A percentile compares a stretch with the other conserved stretches of the same genome.
Evolutionary conservation across 441 rosid genomes (phyloP).

Genomic region (Populus hybrid): DNA sequence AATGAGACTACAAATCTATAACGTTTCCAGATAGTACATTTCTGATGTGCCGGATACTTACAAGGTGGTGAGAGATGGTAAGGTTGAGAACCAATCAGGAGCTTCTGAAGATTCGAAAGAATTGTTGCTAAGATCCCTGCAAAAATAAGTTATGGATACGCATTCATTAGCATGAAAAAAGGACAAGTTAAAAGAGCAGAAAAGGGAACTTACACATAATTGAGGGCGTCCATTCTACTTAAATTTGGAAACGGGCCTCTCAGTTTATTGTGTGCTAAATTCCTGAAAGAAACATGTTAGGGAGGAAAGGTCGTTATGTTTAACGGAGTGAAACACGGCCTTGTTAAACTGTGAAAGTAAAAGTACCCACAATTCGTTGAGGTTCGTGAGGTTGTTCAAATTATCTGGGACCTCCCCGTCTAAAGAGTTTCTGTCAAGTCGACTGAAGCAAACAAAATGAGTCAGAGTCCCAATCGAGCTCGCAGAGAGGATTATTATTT

Average conservation of each 20-base stretch:
- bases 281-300: slow-evolving; percentile 39
- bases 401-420: slow-evolving; percentile 63
- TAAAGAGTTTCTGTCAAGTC: slow-evolving; percentile 81
- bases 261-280: slow-evolving; percentile 72
- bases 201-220: slow-evolving; percentile 57
- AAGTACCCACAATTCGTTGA: slow-evolving; percentile 69
- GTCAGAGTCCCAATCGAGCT: slow-evolving; percentile 6
- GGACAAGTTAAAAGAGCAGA: background rate
- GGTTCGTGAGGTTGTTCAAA: slow-evolving; percentile 67
- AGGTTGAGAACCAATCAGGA: slow-evolving; percentile 83
- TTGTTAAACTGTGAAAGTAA: background rate
- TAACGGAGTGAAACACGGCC: slow-evolving; percentile 2
- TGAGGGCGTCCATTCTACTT: slow-evolving; percentile 56
- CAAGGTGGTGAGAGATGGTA: slow-evolving; percentile 81
- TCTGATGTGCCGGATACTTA: slow-evolving; percentile 33
- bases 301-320: slow-evolving; percentile 10
- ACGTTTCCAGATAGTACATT: slow-evolving; percentile 4
- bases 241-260: slow-evolving; percentile 82
- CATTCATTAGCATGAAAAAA: slow-evolving; percentile 2
- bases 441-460: slow-evolving; percentile 46
- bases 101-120: slow-evolving; percentile 66
- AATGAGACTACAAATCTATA: slow-evolving; percentile 12
- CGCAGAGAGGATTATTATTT: background rate
- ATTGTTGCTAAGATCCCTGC: slow-evolving; percentile 91
- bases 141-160: slow-evolving; percentile 12